phyloP scores from a whole-genome alignment of 352 stramenopile genomes.

The Phytopythium montanum region DNA sequence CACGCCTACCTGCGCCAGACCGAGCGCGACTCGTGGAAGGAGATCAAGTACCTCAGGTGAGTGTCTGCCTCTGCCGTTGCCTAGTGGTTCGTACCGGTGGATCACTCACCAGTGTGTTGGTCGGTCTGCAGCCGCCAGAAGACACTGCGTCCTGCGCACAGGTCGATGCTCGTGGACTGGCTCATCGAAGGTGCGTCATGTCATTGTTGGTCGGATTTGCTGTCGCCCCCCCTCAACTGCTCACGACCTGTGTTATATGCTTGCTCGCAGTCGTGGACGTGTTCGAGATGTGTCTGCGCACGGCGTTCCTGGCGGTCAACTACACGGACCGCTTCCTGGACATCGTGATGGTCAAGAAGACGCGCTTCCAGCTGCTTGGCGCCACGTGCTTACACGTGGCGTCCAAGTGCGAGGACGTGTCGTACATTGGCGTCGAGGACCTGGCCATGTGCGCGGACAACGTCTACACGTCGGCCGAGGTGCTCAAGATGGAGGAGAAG shows the following conservation, averaged over 20 bases:
- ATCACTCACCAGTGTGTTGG: not conserved
- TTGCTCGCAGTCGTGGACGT: constrained; percentile 83
- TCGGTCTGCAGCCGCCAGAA: constrained; percentile 58
- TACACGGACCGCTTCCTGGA: constrained; percentile 89
- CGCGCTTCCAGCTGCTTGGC: constrained; percentile 86
- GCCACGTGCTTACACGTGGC: constrained; percentile 89
- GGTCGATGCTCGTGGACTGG: constrained; percentile 92
- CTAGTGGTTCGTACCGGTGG: not conserved
- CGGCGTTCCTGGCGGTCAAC: constrained; percentile 88
- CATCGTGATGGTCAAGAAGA: constrained; percentile 88
- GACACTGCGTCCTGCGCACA: constrained; percentile 75
- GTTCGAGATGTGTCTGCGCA: constrained; percentile 91
- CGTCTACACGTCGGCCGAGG: constrained; percentile 86
- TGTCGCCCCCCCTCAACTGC: not conserved
- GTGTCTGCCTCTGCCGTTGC: not conserved
- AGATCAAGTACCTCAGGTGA: constrained; percentile 86
- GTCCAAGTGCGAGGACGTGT: constrained; percentile 91
- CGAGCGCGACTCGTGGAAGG: constrained; percentile 77
- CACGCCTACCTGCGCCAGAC: constrained; percentile 77
- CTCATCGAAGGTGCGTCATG: constrained; percentile 78
- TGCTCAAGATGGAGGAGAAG: constrained; percentile 91
- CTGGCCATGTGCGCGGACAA: constrained; percentile 90
- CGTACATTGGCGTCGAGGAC: constrained; percentile 91
- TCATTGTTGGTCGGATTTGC: not conserved
- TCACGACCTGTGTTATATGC: too few species aligned